These are phyloP conservation scores for Akanthomyces uredinophilus DNA, from an alignment of 2,329 filamentous ascomycete species.

Conservation along the genomic window DNA sequence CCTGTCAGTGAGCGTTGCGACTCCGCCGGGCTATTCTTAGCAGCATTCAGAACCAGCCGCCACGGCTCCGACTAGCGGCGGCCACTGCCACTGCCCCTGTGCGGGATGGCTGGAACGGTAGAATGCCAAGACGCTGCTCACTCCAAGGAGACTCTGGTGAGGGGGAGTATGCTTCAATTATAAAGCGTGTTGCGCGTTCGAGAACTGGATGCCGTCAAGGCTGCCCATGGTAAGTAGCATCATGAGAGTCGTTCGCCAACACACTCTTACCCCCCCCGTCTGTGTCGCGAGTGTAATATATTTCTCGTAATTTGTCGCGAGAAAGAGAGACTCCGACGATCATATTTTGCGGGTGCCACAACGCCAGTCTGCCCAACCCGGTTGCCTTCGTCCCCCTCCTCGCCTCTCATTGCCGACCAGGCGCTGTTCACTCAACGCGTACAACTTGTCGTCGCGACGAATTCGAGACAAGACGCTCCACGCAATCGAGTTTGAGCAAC, in stretches of 20 bases:
- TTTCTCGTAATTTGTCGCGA: background rate
- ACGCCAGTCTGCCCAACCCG: background rate
- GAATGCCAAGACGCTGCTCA: too few species aligned
- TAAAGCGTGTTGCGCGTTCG: too few species aligned
- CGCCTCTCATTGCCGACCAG: background rate
- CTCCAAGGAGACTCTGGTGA: too few species aligned
- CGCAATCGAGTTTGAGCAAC: background rate
- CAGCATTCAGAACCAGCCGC: background rate
- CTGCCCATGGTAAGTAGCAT: background rate
- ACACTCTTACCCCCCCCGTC: too few species aligned
- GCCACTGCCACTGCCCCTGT: background rate
- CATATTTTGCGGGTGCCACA: background rate
- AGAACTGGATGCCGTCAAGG: background rate
- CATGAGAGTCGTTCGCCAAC: background rate
- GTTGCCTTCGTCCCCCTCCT: background rate
- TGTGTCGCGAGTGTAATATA: background rate
- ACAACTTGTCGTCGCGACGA: background rate
- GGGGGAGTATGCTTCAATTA: too few species aligned
- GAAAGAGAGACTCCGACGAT: background rate
- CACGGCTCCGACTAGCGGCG: background rate
- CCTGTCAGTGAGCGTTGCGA: background rate
- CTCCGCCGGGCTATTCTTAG: slow-evolving; percentile 11
- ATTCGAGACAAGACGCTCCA: background rate
- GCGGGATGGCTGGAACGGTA: too few species aligned
- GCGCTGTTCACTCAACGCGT: too few species aligned